Evolutionary conservation across 2,329 filamentous ascomycete genomes (phyloP), one percentile per base, ranked within the genome.

Genomic region (Bimuria novae-zelandiae): DNA sequence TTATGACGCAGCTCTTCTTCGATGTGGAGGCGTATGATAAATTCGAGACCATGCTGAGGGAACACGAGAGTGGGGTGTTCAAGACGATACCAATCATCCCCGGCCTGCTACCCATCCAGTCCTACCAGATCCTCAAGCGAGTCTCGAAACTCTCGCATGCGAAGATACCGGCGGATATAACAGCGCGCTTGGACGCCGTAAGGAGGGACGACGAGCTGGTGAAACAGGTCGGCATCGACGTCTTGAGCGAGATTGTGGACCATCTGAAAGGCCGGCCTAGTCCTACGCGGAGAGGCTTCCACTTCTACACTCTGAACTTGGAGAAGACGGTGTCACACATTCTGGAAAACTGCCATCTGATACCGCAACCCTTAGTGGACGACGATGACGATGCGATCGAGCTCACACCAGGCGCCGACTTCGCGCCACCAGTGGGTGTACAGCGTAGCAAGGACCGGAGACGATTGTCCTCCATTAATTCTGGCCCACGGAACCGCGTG

Each of bases 1-100:
- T 99, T 75, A 96, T 99, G 90, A 97, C 94, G 0, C 94, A 99
- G 74, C 82, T 99, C 7, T 97, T 97, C 75, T 99, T 96, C 74
- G 92, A 97, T 69, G 83, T 92, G 21, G 81, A 89, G 3, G 90
- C 90, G 16, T 99, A 95, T 70, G 83, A 87, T 50, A 79, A 79
- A 29, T 97, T 95, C 68, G 93, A 97, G 76, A 82, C 79, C 59
- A 84, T 81, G 45, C 74, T 99, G 61, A 81, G 92, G 55, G 84
- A 87, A 48, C 91, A 99, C 67, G 85, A 90, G 42, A 95, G 90
- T 67, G 91, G 91, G 3, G 82, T 84, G 2, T 97, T 99, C 77
- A 90, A 89, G 75, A 85, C 84, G 2, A 89, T 97, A 21, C 89
- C 90, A 6, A 95, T 99, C 62, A 89, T 99, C 51, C 93, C 94